A percentile compares a stretch with the other conserved stretches of the same genome.
Evolutionary conservation across 2,329 filamentous ascomycete genomes (phyloP).

Genomic region (Fusarium falciforme): DNA sequence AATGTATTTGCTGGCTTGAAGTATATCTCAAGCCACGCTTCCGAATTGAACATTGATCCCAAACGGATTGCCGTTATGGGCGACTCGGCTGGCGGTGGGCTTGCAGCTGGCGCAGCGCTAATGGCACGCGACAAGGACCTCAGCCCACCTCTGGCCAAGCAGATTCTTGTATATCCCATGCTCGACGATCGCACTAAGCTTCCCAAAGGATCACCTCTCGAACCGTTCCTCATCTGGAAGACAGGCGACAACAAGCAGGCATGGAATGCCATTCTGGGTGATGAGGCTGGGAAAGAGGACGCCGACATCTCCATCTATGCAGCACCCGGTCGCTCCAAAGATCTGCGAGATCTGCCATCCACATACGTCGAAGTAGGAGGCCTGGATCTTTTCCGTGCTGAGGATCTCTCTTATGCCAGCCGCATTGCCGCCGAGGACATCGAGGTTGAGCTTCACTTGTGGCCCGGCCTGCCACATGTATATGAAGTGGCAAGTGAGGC

Average conservation of each 20-base stretch:
- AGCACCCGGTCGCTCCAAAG: background rate
- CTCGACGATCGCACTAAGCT: conserved; percentile 45
- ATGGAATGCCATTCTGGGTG: background rate
- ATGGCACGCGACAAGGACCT: conserved; percentile 50
- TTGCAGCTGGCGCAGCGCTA: conserved; percentile 48
- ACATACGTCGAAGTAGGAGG: background rate
- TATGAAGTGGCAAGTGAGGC: background rate
- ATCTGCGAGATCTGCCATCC: background rate
- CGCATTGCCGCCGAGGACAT: background rate
- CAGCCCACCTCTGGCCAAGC: conserved; percentile 45
- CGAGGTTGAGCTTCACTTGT: background rate
- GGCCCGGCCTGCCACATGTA: background rate
- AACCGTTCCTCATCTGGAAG: conserved; percentile 1
- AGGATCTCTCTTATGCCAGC: background rate
- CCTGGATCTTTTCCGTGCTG: background rate
- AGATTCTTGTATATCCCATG: conserved; percentile 51
- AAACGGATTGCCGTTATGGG: conserved; percentile 35
- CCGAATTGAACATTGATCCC: conserved; percentile 33
- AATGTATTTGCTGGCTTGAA: conserved; percentile 50
- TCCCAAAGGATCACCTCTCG: background rate
- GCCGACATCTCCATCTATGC: background rate
- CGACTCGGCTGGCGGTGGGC: conserved; percentile 37
- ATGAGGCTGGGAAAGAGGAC: background rate
- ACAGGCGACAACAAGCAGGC: background rate
- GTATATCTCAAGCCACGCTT: conserved; percentile 41